Evolutionary conservation across 2,329 filamentous ascomycete species (phyloP).

Genomic region (Pseudomassariella vexata): DNA sequence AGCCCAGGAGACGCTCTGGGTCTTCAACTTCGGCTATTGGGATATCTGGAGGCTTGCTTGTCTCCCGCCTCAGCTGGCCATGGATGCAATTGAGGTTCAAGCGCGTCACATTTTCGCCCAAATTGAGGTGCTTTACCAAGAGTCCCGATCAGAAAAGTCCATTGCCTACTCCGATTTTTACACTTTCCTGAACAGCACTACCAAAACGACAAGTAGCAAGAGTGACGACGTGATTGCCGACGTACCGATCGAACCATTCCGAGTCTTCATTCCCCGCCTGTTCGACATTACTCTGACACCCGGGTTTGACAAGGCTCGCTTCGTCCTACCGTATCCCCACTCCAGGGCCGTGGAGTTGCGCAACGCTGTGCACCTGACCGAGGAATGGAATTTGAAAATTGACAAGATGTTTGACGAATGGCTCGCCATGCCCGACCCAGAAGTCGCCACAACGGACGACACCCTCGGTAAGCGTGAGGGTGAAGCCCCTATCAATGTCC

Average conservation of each 20-base stretch:
- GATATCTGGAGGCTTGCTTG: conserved; percentile 47
- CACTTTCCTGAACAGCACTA: conserved; percentile 16
- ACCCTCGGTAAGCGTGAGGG: conserved; percentile 8
- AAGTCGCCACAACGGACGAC: conserved; percentile 9
- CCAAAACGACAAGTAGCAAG: conserved; percentile 19
- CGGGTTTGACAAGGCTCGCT: conserved; percentile 41
- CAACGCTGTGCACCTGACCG: conserved; percentile 45
- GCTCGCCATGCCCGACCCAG: conserved; percentile 26
- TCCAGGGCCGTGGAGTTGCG: conserved; percentile 45
- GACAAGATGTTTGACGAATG: conserved; percentile 36
- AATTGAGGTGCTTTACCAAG: conserved; percentile 40
- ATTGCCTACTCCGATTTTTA: conserved; percentile 40
- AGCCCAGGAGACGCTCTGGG: conserved; percentile 44
- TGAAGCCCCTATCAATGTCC: conserved; percentile 22
- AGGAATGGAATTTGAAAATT: conserved; percentile 42
- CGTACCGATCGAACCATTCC: conserved; percentile 29
- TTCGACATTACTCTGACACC: conserved; percentile 50
- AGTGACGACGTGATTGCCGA: conserved; percentile 5
- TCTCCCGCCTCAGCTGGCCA: conserved; percentile 33
- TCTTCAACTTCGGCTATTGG: conserved; percentile 49
- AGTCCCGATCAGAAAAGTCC: conserved; percentile 33
- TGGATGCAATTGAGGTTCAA: conserved; percentile 29
- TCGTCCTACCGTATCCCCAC: conserved; percentile 36
- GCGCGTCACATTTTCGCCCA: conserved; percentile 35
- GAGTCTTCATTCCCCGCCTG: conserved; percentile 43